Conservation (phyloP, 2,329 filamentous ascomycete genomes). For the Clathrospora elynae region DNA sequence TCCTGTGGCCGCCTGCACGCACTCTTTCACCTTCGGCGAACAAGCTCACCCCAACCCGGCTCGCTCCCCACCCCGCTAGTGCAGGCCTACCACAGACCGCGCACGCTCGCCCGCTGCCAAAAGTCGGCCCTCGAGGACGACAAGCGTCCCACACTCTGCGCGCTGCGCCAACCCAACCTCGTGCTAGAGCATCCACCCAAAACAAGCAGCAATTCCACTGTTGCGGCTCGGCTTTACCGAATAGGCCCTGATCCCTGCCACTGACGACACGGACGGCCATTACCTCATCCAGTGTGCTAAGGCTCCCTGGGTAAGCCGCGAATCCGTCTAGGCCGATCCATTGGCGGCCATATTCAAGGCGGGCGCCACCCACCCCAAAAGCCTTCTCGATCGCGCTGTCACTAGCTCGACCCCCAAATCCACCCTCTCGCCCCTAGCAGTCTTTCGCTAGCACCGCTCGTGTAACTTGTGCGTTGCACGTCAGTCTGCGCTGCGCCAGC, state of each 20-base stretch:
- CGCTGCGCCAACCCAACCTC: slow-evolving; percentile 31
- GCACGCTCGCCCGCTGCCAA: slow-evolving; percentile 23
- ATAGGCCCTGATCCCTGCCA: slow-evolving; percentile 21
- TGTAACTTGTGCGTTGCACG: slow-evolving; percentile 46
- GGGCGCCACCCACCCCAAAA: slow-evolving; percentile 41
- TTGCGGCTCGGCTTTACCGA: slow-evolving; percentile 46
- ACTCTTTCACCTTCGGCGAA: slow-evolving; percentile 28
- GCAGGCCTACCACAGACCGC: slow-evolving; percentile 23
- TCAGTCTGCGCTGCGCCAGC: slow-evolving; percentile 38
- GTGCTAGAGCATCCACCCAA: slow-evolving; percentile 33
- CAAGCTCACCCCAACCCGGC: slow-evolving; percentile 24
- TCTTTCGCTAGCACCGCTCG: slow-evolving; percentile 44
- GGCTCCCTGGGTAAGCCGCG: slow-evolving; percentile 38
- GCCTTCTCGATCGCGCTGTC: slow-evolving; percentile 37
- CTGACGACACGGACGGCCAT: slow-evolving; percentile 37
- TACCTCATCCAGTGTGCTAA: slow-evolving; percentile 48
- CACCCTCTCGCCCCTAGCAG: slow-evolving; percentile 33
- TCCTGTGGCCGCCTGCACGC: slow-evolving; percentile 25
- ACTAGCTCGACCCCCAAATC: slow-evolving; percentile 43
- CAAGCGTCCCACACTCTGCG: slow-evolving; percentile 29
- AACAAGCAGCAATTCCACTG: slow-evolving; percentile 40
- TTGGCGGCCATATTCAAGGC: slow-evolving; percentile 46
- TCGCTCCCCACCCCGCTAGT: slow-evolving; percentile 20
- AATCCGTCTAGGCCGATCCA: slow-evolving; percentile 30
- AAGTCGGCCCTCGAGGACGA: slow-evolving; percentile 19